phyloP scores from a whole-genome alignment of 192 early-diverging fungal species.

The Coemansia umbellata region DNA sequence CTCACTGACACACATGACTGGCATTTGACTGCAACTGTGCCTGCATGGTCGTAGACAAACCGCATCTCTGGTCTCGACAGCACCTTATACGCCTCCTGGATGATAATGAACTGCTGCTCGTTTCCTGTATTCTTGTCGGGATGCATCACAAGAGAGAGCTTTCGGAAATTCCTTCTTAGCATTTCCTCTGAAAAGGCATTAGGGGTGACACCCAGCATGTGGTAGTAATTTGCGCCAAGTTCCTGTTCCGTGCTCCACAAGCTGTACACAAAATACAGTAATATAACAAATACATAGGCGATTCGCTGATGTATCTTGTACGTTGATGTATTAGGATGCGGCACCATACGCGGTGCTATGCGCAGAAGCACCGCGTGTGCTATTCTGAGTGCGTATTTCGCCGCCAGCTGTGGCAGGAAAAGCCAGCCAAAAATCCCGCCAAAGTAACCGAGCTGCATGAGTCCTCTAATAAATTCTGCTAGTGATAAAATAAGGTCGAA shows the following conservation, averaged over 20 bases:
- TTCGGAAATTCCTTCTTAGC: conserved; percentile 50
- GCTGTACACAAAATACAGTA: conserved; percentile 32
- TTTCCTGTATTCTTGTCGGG: conserved; percentile 67
- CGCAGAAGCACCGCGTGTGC: conserved; percentile 29
- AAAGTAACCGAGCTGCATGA: conserved; percentile 20
- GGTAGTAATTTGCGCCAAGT: conserved; percentile 41
- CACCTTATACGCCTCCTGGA: conserved; percentile 75
- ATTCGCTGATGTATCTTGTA: conserved; percentile 35
- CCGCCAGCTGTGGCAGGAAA: conserved; percentile 35
- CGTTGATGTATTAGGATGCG: conserved; percentile 17
- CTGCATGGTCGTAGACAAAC: conserved; percentile 71
- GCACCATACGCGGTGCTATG: conserved; percentile 27
- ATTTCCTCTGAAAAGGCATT: conserved; percentile 11
- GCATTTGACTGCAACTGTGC: conserved; percentile 59
- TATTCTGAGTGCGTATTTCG: conserved; percentile 18
- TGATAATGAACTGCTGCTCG: conserved; percentile 67
- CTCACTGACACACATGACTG: conserved; percentile 54
- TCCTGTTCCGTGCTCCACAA: conserved; percentile 31
- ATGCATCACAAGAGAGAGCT: conserved; percentile 55
- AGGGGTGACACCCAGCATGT: conserved; percentile 37
- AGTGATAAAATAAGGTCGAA: no score
- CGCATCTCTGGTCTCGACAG: conserved; percentile 62
- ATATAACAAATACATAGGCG: conserved; percentile 35
- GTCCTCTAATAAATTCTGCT: no score
- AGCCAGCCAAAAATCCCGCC: conserved; percentile 40